phyloP scores from a whole-genome alignment of 441 rosid genomes.

The Pelargonium hybrid region DNA sequence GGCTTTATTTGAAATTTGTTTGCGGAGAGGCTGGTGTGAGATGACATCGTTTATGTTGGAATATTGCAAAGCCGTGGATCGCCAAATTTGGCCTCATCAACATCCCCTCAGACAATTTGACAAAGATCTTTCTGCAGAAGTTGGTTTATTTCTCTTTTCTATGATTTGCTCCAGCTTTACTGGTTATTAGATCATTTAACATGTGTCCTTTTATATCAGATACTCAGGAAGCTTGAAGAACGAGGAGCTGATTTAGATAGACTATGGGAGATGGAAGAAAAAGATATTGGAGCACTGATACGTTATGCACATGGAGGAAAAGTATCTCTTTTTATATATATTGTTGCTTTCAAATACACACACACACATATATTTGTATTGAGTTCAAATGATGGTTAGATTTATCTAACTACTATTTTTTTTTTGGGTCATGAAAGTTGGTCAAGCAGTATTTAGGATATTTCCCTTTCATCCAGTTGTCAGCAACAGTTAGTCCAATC shows the following conservation, averaged over 20 bases:
- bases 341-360: conserved; percentile 12
- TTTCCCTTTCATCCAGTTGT: conserved; percentile 73
- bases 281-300: conserved; percentile 86
- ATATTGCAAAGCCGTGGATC: conserved; percentile 99
- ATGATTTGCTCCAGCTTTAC: conserved; percentile 9
- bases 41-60: conserved; percentile 92
- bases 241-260: conserved; percentile 80
- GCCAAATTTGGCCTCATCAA: conserved; percentile 93
- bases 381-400: conserved; percentile 14
- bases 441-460: conserved; percentile 83
- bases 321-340: conserved; percentile 32
- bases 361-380: not conserved
- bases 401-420: conserved; percentile 14
- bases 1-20: conserved; percentile 91
- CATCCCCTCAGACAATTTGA: conserved; percentile 97
- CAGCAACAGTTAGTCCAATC: conserved; percentile 93
- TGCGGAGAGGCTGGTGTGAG: conserved; percentile 94
- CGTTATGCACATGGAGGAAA: conserved; percentile 94
- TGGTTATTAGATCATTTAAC: conserved; percentile 17
- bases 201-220: conserved; percentile 36
- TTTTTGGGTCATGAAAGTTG: conserved; percentile 40
- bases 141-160: conserved; percentile 29
- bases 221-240: conserved; percentile 94
- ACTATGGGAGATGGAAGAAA: conserved; percentile 91
- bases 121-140: conserved; percentile 78